Conservation (phyloP, 345 rosid genomes). For the Populus euphratica region DNA sequence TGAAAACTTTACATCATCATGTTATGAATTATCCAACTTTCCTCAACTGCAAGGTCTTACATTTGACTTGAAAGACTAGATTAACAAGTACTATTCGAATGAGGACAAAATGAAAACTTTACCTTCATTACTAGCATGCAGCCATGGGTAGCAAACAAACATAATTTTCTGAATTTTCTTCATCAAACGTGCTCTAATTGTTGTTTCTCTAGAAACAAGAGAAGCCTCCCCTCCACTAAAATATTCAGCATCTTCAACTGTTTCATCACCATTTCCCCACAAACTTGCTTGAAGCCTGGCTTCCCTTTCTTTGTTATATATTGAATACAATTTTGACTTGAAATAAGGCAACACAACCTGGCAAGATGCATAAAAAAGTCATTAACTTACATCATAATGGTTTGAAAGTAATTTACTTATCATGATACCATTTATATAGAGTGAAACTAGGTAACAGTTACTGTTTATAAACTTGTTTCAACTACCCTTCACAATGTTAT, state of each 20-base stretch:
- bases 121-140: constrained; percentile 97
- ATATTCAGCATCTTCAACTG: constrained; percentile 51
- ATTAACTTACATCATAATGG: constrained; percentile 2
- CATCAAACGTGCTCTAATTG: constrained; percentile 52
- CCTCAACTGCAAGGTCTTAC: neutral
- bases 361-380: constrained; percentile 20
- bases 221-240: constrained; percentile 44
- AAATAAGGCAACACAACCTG: constrained; percentile 95
- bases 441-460: neutral
- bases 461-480: neutral
- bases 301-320: constrained; percentile 93
- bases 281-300: constrained; percentile 88
- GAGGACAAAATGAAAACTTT: constrained; percentile 13
- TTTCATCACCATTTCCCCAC: constrained; percentile 82
- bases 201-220: constrained; percentile 43
- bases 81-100: neutral
- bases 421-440: neutral
- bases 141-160: constrained; percentile 81
- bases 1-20: neutral
- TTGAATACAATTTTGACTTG: constrained; percentile 77
- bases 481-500: neutral
- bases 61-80: neutral
- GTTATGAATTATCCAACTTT: neutral
- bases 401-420: neutral
- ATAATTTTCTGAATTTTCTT: constrained; percentile 68